Percentiles rank a stretch among this genome's conserved stretches.
Evolutionary conservation across 169 alveolate species (phyloP).

Genomic region (Babesia divergens): DNA sequence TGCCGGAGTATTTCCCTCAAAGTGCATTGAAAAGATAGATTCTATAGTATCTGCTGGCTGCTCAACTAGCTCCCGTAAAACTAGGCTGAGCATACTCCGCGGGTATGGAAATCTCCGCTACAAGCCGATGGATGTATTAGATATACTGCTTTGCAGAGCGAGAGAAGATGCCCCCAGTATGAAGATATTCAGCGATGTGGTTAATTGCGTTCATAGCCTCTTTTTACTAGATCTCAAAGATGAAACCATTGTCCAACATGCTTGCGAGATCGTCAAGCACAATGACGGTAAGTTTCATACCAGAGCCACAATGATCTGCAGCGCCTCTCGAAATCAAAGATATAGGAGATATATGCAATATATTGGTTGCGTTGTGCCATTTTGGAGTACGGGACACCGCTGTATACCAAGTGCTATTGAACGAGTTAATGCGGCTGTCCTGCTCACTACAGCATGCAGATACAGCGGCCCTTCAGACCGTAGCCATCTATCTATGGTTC

Average conservation of each 20-base stretch:
- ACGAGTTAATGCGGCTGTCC: slow-evolving; percentile 8
- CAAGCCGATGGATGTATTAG: slow-evolving; percentile 1
- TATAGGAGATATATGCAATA: neutral
- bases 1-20: slow-evolving; percentile 18
- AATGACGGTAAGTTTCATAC: neutral
- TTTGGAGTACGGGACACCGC: neutral
- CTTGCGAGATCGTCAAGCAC: neutral
- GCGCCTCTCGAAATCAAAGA: neutral
- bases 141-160: neutral
- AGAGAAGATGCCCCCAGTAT: neutral
- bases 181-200: neutral
- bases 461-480: neutral
- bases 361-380: neutral
- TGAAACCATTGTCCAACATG: neutral
- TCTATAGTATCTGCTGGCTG: neutral
- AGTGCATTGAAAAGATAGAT: neutral
- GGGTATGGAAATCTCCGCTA: slow-evolving; percentile 10
- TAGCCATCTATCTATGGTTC: neutral
- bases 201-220: neutral
- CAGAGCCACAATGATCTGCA: neutral
- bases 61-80: neutral
- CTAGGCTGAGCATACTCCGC: neutral
- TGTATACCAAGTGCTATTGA: neutral
- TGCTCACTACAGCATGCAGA: neutral
- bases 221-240: neutral